These are phyloP conservation scores for Ophiocordyceps camponoti-saundersi DNA, from an alignment of 2,329 filamentous ascomycete genomes.

Conservation along the genomic window DNA sequence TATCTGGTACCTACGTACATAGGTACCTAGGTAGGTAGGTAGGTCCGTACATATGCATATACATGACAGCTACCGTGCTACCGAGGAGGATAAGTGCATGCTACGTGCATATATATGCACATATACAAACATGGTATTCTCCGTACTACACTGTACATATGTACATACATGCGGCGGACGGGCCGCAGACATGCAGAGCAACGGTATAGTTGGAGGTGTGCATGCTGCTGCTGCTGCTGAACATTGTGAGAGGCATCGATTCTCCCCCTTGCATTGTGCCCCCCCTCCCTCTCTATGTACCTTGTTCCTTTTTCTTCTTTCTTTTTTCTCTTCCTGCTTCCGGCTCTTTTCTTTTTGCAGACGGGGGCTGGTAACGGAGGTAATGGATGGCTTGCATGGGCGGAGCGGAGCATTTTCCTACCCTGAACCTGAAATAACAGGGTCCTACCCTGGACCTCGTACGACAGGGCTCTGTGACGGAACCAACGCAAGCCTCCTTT, in stretches of 20 bases:
- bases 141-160: no score
- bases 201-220: neutral
- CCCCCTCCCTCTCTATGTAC: neutral
- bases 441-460: no score
- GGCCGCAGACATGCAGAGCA: neutral
- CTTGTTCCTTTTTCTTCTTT: neutral
- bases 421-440: no score
- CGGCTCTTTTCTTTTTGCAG: neutral
- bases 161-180: neutral
- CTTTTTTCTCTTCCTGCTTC: neutral
- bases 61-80: no score
- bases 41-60: no score
- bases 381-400: neutral
- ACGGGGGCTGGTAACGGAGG: neutral
- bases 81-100: no score
- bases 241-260: neutral
- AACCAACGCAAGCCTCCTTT: neutral
- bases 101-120: no score
- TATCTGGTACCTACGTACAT: no score
- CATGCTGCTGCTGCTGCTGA: neutral
- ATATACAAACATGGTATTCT: no score
- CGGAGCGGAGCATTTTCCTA: no score
- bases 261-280: neutral
- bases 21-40: no score
- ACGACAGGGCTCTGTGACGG: neutral